Evolutionary conservation across 768 basidiomycete species (phyloP), one percentile per base, ranked within the genome.

Genomic region (Aureoboletus auriporus): DNA sequence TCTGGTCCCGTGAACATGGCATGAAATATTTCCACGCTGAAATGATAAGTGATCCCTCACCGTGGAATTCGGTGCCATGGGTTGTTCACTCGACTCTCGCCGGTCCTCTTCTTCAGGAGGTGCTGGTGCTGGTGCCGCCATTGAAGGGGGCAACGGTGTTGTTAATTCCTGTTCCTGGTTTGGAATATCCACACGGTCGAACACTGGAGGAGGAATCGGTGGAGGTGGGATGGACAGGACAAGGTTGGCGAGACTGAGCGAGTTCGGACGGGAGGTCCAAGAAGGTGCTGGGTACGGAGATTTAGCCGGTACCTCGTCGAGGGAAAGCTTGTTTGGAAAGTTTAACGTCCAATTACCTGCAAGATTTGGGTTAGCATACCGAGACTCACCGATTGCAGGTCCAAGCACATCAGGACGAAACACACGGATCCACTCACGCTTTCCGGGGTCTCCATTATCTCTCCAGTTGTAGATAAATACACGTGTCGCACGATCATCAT

Each of bases 401-500:
- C 39, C 29, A 23, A 26, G 20, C 20, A 23, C 6, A 13, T 27
- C 9, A 20, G 28, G 4, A 31, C 10, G 9, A 12, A 43, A 14
- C 14, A 13, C 26, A 16, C 2, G 13, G 14, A 12, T 46, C 9
- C 12, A 62, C 65, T 51, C 26, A 68, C 66, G 65, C 30, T 58
- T 60, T 31, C 55, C 46, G 29, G 66, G 66, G 39, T 66, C 64
- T 7, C 65, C 66, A 2, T 66, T 60, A 10, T 59, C 57, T 26
- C 45, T 52, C 65, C 61, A 66, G 42, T 68, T 66, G 35, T 68
- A 66, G 20, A 58, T 27, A 35, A 68, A 66, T 5, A 64, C 53
- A 6, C 46, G 43, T 1, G 62, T 65, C 1, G 66, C 42, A 4
- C 29, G 43, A 12, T 29, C 23, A 31, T 63, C 52, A 5, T 55